Evolutionary conservation across 371 early-diverging fungal genomes (phyloP).

Genomic region (Haplosporangium sp.): DNA sequence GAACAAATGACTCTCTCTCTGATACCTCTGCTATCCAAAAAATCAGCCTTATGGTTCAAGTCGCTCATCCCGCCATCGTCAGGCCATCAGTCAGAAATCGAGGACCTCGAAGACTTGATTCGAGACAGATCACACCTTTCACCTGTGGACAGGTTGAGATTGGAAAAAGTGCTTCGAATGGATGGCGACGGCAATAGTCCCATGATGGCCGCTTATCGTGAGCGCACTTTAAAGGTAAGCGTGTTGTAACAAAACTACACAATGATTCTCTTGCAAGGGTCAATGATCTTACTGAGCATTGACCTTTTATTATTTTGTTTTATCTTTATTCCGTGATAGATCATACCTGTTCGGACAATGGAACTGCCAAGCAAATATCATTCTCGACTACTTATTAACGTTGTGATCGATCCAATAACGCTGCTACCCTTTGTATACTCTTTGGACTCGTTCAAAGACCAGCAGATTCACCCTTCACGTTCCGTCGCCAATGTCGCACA

Average conservation of each 20-base stretch:
- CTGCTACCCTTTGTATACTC: conserved; percentile 33
- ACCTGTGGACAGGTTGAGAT: not conserved
- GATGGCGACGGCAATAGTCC: conserved; percentile 18
- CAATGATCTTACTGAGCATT: not conserved
- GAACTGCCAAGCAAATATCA: conserved; percentile 21
- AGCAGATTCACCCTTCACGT: conserved; percentile 4
- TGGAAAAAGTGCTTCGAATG: conserved; percentile 13
- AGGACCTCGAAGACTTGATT: conserved; percentile 61
- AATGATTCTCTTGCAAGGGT: not conserved
- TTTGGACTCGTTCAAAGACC: conserved; percentile 31
- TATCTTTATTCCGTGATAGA: conserved; percentile 10
- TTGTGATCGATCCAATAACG: conserved; percentile 31
- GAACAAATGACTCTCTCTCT: conserved; percentile 53
- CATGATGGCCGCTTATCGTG: conserved; percentile 15
- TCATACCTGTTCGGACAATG: conserved; percentile 27
- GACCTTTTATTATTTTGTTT: not conserved
- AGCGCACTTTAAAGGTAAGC: conserved; percentile 16
- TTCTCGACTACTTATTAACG: conserved; percentile 33
- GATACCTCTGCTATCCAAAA: conserved; percentile 51
- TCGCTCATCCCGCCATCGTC: conserved; percentile 13
- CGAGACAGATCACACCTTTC: conserved; percentile 11
- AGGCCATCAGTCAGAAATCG: conserved; percentile 15
- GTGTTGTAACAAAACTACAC: too few relatives aligned
- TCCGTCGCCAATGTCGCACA: conserved; percentile 8
- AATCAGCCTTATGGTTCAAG: conserved; percentile 28